Conservation (phyloP, 1,284 basidiomycete species). For the Fomitopsis palustris region DNA sequence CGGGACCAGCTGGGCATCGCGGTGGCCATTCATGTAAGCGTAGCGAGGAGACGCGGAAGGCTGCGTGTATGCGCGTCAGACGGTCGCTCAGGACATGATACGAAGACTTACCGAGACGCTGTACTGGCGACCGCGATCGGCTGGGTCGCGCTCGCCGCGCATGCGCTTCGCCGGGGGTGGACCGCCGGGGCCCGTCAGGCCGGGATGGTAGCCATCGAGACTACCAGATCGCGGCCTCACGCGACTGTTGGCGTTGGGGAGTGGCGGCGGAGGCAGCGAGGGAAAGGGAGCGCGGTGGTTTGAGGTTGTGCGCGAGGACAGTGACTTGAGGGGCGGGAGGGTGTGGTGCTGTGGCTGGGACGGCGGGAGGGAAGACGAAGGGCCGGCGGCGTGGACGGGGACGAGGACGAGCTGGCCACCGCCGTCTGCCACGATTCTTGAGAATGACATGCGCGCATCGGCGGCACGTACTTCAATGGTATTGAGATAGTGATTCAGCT, state of each 20-base stretch:
- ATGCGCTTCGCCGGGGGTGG: constrained; percentile 46
- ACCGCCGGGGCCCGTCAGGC: constrained; percentile 27
- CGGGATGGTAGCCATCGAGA: constrained; percentile 32
- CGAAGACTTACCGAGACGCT: constrained; percentile 24
- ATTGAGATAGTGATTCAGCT: constrained; percentile 48
- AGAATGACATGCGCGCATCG: constrained; percentile 50
- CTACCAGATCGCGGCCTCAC: constrained; percentile 40
- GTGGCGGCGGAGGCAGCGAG: constrained; percentile 26
- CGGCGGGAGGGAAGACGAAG: constrained; percentile 14
- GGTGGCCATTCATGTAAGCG: constrained; percentile 20
- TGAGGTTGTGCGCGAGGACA: constrained; percentile 8
- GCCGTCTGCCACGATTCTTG: constrained; percentile 41
- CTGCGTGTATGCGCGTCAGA: constrained; percentile 9
- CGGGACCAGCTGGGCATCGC: constrained; percentile 17
- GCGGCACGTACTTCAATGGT: constrained; percentile 41
- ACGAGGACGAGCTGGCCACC: constrained; percentile 39
- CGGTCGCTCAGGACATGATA: neutral
- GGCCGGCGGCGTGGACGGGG: constrained; percentile 13
- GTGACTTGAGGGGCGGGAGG: constrained; percentile 2
- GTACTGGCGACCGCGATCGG: constrained; percentile 17
- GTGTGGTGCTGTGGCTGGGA: constrained; percentile 3
- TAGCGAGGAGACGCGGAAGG: constrained; percentile 21
- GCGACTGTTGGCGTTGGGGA: constrained; percentile 23
- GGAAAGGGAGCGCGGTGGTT: constrained; percentile 22
- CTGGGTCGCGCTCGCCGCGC: constrained; percentile 29